Percentiles rank a stretch among this genome's conserved stretches.
Evolutionary conservation across 208 protist genomes (phyloP).

Genomic region (Crithidia thermophila): DNA sequence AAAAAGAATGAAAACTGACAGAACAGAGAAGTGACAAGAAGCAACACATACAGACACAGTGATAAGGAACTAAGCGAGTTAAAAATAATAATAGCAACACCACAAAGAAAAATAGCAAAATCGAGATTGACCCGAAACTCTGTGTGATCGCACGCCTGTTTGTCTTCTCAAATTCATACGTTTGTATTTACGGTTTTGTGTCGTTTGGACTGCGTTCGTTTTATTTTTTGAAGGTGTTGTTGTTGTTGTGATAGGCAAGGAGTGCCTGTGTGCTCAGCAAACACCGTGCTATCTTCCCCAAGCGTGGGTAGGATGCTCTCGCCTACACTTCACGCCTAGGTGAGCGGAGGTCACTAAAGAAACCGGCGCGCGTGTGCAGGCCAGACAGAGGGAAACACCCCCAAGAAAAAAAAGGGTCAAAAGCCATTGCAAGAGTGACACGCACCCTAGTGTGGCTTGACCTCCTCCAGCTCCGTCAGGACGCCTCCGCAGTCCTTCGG

Average conservation of each 20-base stretch:
- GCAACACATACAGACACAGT: neutral
- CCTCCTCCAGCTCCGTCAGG: slow-evolving; percentile 93
- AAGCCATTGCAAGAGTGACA: neutral
- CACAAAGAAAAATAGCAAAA: neutral
- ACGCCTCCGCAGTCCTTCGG: slow-evolving; percentile 93
- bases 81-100: neutral
- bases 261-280: no score
- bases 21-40: slow-evolving; percentile 2
- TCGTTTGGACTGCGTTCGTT: no score
- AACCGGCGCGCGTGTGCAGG: no score
- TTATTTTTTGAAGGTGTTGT: neutral
- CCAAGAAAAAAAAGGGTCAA: neutral
- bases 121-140: no score
- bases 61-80: neutral
- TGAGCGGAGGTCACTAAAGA: no score
- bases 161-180: no score
- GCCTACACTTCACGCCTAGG: no score
- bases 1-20: slow-evolving; percentile 1
- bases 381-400: neutral
- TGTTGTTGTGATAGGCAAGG: no score
- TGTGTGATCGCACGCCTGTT: no score
- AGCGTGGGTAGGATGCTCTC: no score
- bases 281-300: no score
- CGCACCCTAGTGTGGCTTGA: slow-evolving; percentile 21
- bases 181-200: no score